phyloP scores from a whole-genome alignment of 2,329 filamentous ascomycete genomes.

The Ascochyta clinopodiicola region DNA sequence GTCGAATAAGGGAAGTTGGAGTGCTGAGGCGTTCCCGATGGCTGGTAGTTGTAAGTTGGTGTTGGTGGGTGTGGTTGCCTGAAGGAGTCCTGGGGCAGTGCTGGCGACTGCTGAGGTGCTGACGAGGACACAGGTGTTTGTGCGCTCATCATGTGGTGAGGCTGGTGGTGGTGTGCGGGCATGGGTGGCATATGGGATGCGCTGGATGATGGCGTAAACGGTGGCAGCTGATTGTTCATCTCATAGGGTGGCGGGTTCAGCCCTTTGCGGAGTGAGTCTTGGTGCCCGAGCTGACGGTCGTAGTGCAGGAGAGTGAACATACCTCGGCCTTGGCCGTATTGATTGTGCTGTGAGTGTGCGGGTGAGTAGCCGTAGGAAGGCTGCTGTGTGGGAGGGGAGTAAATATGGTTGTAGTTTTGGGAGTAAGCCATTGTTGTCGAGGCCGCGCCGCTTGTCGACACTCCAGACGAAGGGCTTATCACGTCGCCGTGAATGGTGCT shows the following conservation, averaged over 20 bases:
- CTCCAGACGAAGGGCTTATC: conserved; percentile 67
- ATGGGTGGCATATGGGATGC: conserved; percentile 56
- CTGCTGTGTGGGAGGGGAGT: conserved; percentile 63
- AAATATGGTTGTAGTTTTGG: conserved; percentile 65
- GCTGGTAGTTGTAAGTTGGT: conserved; percentile 68
- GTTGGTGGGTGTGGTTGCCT: conserved; percentile 65
- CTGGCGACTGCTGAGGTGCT: conserved; percentile 56
- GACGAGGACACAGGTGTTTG: conserved; percentile 49
- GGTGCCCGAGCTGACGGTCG: conserved; percentile 59
- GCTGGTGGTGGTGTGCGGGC: conserved; percentile 51
- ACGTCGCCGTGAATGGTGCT: conserved; percentile 66
- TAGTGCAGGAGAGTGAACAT: conserved; percentile 63
- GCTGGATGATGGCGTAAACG: conserved; percentile 65
- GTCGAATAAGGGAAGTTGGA: conserved; percentile 57
- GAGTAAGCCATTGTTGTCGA: conserved; percentile 66
- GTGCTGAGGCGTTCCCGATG: conserved; percentile 59
- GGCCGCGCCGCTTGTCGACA: conserved; percentile 64
- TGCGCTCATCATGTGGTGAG: conserved; percentile 56
- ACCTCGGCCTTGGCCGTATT: conserved; percentile 48
- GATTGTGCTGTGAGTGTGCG: conserved; percentile 39
- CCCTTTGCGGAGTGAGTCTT: conserved; percentile 68
- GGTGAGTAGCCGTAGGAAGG: conserved; percentile 61
- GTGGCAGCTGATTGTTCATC: conserved; percentile 63
- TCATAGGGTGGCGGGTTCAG: conserved; percentile 73
- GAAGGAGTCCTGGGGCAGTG: conserved; percentile 66